Evolutionary conservation across 2,329 filamentous ascomycete genomes (phyloP).

Genomic region (Phoma sp.): DNA sequence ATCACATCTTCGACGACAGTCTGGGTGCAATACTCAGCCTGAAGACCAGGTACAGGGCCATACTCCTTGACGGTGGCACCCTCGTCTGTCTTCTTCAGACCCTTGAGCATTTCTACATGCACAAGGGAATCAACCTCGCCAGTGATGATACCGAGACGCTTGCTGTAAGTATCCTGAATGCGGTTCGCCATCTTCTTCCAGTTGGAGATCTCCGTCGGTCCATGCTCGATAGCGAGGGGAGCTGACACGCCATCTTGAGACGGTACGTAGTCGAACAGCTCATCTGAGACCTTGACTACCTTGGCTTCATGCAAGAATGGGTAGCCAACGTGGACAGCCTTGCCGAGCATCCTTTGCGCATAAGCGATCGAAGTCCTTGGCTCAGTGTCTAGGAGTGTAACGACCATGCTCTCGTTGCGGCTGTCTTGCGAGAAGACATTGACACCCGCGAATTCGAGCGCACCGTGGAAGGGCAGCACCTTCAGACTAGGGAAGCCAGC

Average conservation of each 20-base stretch:
- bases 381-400: slow-evolving; percentile 80
- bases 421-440: slow-evolving; percentile 96
- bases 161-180: slow-evolving; percentile 88
- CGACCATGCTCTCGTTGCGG: slow-evolving; percentile 93
- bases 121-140: slow-evolving; percentile 87
- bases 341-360: slow-evolving; percentile 80
- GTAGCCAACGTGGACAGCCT: slow-evolving; percentile 89
- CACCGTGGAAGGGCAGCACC: slow-evolving; percentile 81
- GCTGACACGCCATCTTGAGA: slow-evolving; percentile 67
- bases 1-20: slow-evolving; percentile 87
- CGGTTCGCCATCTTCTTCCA: slow-evolving; percentile 83
- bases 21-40: slow-evolving; percentile 90
- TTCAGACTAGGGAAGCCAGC: slow-evolving; percentile 93
- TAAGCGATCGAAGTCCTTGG: slow-evolving; percentile 70
- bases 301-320: slow-evolving; percentile 95
- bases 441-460: slow-evolving; percentile 85
- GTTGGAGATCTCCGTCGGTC: slow-evolving; percentile 75
- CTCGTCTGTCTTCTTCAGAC: slow-evolving; percentile 86
- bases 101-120: slow-evolving; percentile 92
- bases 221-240: slow-evolving; percentile 72
- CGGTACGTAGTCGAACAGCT: slow-evolving; percentile 86
- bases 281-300: slow-evolving; percentile 86
- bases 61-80: slow-evolving; percentile 94
- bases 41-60: slow-evolving; percentile 80
- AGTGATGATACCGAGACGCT: slow-evolving; percentile 85